Conservation (phyloP, 2,329 filamentous ascomycete species). For the Beauveria asiatica region DNA sequence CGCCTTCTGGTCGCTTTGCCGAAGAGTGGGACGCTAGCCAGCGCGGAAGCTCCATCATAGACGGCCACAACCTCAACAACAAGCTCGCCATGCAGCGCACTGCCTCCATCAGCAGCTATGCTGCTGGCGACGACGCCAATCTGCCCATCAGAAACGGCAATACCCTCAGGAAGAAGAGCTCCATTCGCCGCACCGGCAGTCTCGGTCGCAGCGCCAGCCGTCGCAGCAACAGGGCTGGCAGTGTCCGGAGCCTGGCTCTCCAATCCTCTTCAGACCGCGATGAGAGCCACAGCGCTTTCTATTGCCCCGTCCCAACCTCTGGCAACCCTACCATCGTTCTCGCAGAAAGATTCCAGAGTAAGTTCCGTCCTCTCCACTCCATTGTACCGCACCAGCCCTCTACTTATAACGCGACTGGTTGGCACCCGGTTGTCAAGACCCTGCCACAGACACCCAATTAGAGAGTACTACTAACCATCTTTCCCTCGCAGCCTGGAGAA, state of each 20-base stretch:
- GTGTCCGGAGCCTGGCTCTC: constrained; percentile 70
- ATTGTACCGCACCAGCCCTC: not conserved
- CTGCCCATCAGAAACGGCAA: constrained; percentile 43
- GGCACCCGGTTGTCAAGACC: not conserved
- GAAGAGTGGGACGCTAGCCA: constrained; percentile 65
- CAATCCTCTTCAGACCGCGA: constrained; percentile 61
- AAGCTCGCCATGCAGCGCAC: constrained; percentile 46
- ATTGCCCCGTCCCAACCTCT: constrained; percentile 78
- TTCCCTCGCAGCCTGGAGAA: constrained; percentile 67
- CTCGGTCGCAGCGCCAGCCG: constrained; percentile 73
- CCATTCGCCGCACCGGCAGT: constrained; percentile 64
- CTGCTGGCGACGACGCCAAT: constrained; percentile 36
- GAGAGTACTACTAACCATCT: not conserved
- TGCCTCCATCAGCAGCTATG: constrained; percentile 48
- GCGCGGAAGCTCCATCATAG: constrained; percentile 56
- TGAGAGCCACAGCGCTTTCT: constrained; percentile 75
- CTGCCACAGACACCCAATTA: not conserved
- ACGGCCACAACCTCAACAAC: constrained; percentile 29
- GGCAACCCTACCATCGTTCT: constrained; percentile 84
- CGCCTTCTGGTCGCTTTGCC: constrained; percentile 45
- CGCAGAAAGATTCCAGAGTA: constrained; percentile 82
- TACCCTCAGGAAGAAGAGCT: constrained; percentile 83
- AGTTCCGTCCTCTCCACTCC: constrained; percentile 19
- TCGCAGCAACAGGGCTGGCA: constrained; percentile 74
- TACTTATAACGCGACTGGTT: not conserved